These are phyloP conservation scores for Coleophoma eucalyptorum DNA, from an alignment of 2,329 filamentous ascomycete genomes.

Conservation along the genomic window DNA sequence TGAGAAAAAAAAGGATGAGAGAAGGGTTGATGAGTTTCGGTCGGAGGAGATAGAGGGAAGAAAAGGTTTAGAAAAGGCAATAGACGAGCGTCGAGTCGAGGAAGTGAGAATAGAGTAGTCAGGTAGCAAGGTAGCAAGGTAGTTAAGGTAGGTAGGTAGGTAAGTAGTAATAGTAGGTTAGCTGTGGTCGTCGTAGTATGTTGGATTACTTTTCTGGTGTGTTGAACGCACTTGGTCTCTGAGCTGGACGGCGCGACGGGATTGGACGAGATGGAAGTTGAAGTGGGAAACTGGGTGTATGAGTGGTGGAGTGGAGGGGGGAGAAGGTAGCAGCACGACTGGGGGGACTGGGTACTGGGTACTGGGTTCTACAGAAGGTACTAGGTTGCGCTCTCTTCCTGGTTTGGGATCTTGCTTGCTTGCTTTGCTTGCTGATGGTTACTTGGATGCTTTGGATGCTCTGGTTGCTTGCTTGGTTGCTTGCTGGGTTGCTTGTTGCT, in stretches of 20 bases:
- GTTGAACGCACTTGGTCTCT: too few species aligned
- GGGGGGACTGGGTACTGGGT: neutral
- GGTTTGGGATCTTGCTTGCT: neutral
- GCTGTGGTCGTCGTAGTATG: conserved; percentile 3
- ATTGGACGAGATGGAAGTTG: conserved; percentile 13
- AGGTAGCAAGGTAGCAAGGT: neutral
- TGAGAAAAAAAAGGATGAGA: conserved; percentile 25
- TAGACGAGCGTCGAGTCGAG: too few species aligned
- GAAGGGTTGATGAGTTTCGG: conserved; percentile 10
- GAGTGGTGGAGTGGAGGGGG: conserved; percentile 20
- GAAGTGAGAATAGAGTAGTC: too few species aligned
- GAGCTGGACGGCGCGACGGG: conserved; percentile 2
- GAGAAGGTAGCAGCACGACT: neutral
- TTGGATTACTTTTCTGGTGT: too few species aligned
- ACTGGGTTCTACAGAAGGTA: neutral
- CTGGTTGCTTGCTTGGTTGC: neutral
- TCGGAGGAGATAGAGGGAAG: conserved; percentile 8
- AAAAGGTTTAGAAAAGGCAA: conserved; percentile 9
- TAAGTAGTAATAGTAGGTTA: neutral
- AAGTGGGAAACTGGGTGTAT: conserved; percentile 20
- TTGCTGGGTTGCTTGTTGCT: too few species aligned
- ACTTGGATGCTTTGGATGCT: neutral
- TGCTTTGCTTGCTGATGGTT: neutral
- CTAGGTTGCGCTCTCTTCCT: neutral
- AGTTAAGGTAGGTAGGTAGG: conserved; percentile 17